These are phyloP conservation scores for Fomitopsis betulina DNA, from an alignment of 1,284 basidiomycete species.

Conservation along the genomic window DNA sequence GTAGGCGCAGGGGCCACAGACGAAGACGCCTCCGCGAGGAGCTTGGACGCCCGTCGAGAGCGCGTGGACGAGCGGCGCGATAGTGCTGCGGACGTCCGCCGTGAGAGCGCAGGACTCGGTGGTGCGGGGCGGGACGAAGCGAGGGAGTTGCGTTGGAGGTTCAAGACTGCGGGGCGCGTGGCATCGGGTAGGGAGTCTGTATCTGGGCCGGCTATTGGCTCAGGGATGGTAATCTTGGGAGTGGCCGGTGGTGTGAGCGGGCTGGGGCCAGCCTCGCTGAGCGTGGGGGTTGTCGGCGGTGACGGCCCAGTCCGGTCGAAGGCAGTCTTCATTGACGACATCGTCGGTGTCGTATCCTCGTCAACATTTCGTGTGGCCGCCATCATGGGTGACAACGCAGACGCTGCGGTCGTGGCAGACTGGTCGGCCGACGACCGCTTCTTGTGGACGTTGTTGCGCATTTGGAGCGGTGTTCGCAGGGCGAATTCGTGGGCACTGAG, in stretches of 20 bases:
- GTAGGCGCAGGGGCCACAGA: constrained; percentile 17
- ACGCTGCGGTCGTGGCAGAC: not conserved
- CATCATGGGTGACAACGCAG: not conserved
- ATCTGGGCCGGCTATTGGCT: constrained; percentile 11
- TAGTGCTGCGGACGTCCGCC: constrained; percentile 44
- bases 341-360: constrained; percentile 22
- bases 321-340: constrained; percentile 9
- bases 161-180: not conserved
- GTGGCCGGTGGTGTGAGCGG: constrained; percentile 10
- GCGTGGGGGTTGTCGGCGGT: constrained; percentile 18
- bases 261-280: constrained; percentile 13
- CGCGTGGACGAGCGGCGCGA: constrained; percentile 29
- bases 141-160: constrained; percentile 30
- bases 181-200: not conserved
- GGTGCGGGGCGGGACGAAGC: constrained; percentile 60
- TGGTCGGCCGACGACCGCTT: constrained; percentile 17
- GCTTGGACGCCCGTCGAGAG: constrained; percentile 25
- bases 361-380: constrained; percentile 5
- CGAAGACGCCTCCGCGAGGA: constrained; percentile 19
- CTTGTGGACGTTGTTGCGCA: constrained; percentile 22
- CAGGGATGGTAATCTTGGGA: constrained; percentile 11
- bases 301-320: constrained; percentile 11
- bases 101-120: constrained; percentile 56
- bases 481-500: constrained; percentile 65
- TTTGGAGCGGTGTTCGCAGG: constrained; percentile 34